Percentiles rank a stretch among this genome's conserved stretches.
Conservation (phyloP, 1,284 basidiomycete genomes). For the Tilletia walkeri region DNA sequence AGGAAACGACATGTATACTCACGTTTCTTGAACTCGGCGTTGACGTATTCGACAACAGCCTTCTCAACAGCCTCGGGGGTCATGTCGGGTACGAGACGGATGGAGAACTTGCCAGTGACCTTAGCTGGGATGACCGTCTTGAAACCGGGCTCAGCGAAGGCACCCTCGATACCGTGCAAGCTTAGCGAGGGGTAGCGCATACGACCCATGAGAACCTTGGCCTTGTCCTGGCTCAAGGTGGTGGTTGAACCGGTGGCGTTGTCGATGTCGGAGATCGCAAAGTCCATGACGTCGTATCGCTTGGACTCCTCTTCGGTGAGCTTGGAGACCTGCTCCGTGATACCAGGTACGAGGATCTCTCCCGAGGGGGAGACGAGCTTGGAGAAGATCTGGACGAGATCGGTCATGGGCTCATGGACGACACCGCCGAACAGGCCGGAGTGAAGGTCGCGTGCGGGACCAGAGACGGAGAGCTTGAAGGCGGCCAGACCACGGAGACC, state of each 20-base stretch:
- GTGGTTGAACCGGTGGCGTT: conserved; percentile 74
- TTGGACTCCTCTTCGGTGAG: conserved; percentile 75
- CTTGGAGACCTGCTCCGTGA: conserved; percentile 80
- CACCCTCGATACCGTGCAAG: conserved; percentile 94
- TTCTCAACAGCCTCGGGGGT: conserved; percentile 60
- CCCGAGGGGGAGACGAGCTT: conserved; percentile 81
- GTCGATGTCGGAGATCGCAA: conserved; percentile 68
- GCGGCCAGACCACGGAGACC: conserved; percentile 76
- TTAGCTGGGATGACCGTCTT: conserved; percentile 95
- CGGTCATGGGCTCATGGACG: conserved; percentile 65
- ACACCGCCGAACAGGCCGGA: conserved; percentile 64
- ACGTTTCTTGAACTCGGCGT: conserved; percentile 46
- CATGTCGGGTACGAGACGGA: conserved; percentile 77
- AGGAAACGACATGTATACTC: background rate
- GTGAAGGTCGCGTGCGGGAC: conserved; percentile 86
- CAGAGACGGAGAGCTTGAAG: conserved; percentile 78
- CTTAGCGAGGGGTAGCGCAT: conserved; percentile 75
- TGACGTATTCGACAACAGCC: conserved; percentile 47
- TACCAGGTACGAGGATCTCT: conserved; percentile 83
- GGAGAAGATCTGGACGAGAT: conserved; percentile 62
- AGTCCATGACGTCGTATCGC: conserved; percentile 57
- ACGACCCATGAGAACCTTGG: conserved; percentile 81
- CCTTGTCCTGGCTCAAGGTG: conserved; percentile 77
- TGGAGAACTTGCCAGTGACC: conserved; percentile 66
- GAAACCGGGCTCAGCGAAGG: conserved; percentile 68